Base-by-base conservation (phyloP, 1,139 yeast genomes). In the Pichia sp. region DNA sequence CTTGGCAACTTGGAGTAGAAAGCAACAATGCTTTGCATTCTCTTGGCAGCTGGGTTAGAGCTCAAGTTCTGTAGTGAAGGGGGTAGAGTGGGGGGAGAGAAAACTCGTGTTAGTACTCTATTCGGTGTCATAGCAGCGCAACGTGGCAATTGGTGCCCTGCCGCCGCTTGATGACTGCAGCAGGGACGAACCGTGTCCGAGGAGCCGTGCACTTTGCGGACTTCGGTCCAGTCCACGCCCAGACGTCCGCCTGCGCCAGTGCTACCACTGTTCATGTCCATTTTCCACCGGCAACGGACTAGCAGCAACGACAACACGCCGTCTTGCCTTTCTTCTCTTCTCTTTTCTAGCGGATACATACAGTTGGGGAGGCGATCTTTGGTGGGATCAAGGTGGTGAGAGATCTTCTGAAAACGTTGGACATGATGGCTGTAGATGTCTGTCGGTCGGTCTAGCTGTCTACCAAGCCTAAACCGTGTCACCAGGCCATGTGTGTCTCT, bases 361-460 rank as follows among this genome's bases (percentile, higher is more conserved):
- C 95, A 76, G 85, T 81, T 56, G 96, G 95, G 62, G 98, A 90
- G 58, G 97, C 97, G 72, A 93, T 85, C 95, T 93, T 93, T 72
- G 99, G 99, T 68, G 99, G 99, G 71, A 93, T 90, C 78, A 93
- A 82, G 69, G 98, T 87, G 65, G 98, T 90, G 75, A 93, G 82
- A 70, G 87, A 87, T 79, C 97, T 92, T 85, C 88, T 90, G 72
- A 83, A 79, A 75, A 90, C 80, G 79, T 85, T 85, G 69, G 95
- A 88, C 96, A 88, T 87, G 43, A 40, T 51, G 19, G 42, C 26
- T 15, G 23, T 48, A 3, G 45, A 41, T 26, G n/a, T n/a, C 43
- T 38, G 41, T 19, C 16, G 16, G 34, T 38, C 30, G 15, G 30
- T 8, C 19, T 45, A 10, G 13, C 13, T 8, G 10, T 32, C 36